Conservation (phyloP, 1,284 basidiomycete species). For the Trametes sp. region DNA sequence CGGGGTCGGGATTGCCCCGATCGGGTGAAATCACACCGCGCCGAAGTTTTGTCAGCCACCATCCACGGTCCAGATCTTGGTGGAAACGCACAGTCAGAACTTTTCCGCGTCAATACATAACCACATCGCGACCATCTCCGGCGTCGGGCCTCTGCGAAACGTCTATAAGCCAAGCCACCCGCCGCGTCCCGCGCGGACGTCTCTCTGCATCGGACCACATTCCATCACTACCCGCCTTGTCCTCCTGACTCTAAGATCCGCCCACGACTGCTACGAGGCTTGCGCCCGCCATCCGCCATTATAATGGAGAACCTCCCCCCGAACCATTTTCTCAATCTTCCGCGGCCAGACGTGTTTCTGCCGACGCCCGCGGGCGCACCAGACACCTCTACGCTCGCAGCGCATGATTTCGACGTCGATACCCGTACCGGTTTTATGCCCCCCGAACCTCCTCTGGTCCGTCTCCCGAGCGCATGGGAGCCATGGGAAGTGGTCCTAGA, state of each 20-base stretch:
- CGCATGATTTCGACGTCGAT: slow-evolving; percentile 96
- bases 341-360: slow-evolving; percentile 57
- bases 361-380: slow-evolving; percentile 51
- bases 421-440: slow-evolving; percentile 94
- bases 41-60: slow-evolving; percentile 16
- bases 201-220: slow-evolving; percentile 18
- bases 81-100: slow-evolving; percentile 22
- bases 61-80: slow-evolving; percentile 18
- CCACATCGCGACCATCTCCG: slow-evolving; percentile 26
- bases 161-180: slow-evolving; percentile 5
- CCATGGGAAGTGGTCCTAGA: slow-evolving; percentile 75
- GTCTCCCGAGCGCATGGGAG: slow-evolving; percentile 70
- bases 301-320: slow-evolving; percentile 48
- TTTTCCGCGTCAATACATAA: slow-evolving; percentile 26
- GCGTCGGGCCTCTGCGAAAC: slow-evolving; percentile 7
- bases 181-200: slow-evolving; percentile 8
- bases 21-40: slow-evolving; percentile 5
- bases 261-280: slow-evolving; percentile 3
- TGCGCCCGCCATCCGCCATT: slow-evolving; percentile 3
- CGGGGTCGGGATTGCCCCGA: slow-evolving; percentile 15
- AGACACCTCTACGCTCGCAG: slow-evolving; percentile 89
- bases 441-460: slow-evolving; percentile 73
- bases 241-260: slow-evolving; percentile 22
- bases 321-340: slow-evolving; percentile 72
- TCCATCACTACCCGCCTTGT: slow-evolving; percentile 3